A percentile compares a stretch with the other conserved stretches of the same genome.
phyloP scores from a whole-genome alignment of 23 red algal species.

The Cyanidioschyzon merolae region DNA sequence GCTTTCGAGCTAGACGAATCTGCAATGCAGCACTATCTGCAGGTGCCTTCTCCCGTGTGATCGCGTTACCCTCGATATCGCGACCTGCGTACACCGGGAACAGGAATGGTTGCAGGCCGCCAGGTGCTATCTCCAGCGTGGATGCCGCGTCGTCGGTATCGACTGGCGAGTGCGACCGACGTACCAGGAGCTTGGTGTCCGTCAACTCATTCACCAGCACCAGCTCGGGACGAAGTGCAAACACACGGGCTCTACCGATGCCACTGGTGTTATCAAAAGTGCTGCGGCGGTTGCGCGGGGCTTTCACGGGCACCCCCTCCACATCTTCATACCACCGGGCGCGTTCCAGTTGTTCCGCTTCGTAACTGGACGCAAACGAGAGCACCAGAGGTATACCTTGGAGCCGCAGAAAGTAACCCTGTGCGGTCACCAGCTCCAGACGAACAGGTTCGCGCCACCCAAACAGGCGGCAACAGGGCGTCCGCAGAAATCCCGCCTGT shows the following conservation, averaged over 20 bases:
- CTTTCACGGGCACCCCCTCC: not conserved
- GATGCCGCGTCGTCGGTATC: not conserved
- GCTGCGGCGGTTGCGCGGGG: not conserved
- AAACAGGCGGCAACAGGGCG: not conserved
- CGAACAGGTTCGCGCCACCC: conserved; percentile 9
- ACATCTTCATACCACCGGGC: not conserved
- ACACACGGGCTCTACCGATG: not conserved
- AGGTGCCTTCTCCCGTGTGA: not conserved
- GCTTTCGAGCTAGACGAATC: not conserved
- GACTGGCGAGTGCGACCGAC: not conserved
- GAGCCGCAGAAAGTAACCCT: conserved; percentile 18
- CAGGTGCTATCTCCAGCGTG: not conserved
- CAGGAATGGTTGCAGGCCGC: not conserved
- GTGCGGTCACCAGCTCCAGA: not conserved
- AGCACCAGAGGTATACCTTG: not conserved
- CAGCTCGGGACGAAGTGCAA: conserved; percentile 1
- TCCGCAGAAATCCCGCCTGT: not conserved
- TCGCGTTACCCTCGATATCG: not conserved
- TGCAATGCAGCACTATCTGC: not conserved
- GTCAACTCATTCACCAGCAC: not conserved
- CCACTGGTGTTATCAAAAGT: not conserved
- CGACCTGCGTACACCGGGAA: not conserved
- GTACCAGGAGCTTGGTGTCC: not conserved
- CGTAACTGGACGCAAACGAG: not conserved
- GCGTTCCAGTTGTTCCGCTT: not conserved